Evolutionary conservation across 2,329 filamentous ascomycete genomes (phyloP), one percentile per base, ranked within the genome.

Genomic region (Annulohypoxylon truncatum): DNA sequence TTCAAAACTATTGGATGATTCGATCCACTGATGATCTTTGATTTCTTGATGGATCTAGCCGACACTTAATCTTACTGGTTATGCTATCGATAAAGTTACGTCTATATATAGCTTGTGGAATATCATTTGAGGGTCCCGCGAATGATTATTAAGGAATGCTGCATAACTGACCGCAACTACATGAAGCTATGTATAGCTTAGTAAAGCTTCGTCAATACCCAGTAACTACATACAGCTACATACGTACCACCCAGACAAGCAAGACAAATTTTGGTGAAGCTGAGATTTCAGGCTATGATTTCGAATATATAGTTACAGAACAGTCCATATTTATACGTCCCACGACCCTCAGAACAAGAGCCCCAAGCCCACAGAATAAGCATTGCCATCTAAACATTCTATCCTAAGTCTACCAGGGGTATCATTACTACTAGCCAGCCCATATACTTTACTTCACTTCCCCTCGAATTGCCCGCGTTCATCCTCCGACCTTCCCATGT

Each of bases 401-500:
- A 57, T 52, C 40, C 22, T 61, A 65, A 61, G 20, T 40, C 46
- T 65, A 57, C 18, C 33, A 33, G 55, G 61, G 62, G 62, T 65
- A 65, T 65, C 62, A 65, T 61, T 57, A 65, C 42, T 58, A 33
- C 10, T 54, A 51, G n/a, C 33, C 54, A 42, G 42, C 31, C 33
- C 24, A 40, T 38, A 24, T 38, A 5, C 42, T 2, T 26, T 26
- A 8, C 18, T 31, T n/a, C 3, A 26, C 42, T 26, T 9, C 4
- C 4, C 20, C 10, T 22, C 18, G 22, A 1, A 31, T 48, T 48
- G 6, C 24, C 29, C 44, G 1, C 6, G 24, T 48, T 4, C 18
- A 46, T 26, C 8, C 20, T 28, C 24, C 12, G 5, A 28, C 24
- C 44, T 28, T 48, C 44, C 24, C n/a, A 28, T 26, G 8, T 8